phyloP scores from a whole-genome alignment of 2,329 filamentous ascomycete genomes.

The Biscogniauxia mediterranea region DNA sequence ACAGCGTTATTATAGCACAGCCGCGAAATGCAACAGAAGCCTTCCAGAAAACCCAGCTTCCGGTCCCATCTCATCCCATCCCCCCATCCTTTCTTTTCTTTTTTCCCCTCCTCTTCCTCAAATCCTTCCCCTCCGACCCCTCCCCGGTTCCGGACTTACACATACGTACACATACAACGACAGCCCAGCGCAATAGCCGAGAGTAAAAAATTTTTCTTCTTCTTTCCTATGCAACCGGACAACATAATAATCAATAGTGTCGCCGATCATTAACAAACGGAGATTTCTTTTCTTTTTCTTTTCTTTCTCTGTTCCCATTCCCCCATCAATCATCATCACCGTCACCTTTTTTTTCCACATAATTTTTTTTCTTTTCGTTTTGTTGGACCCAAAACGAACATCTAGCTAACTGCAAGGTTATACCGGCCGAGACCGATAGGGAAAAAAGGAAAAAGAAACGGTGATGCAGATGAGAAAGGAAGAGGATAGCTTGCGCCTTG shows the following conservation, averaged over 20 bases:
- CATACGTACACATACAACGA: neutral
- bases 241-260: neutral
- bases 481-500: no score
- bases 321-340: no score
- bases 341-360: no score
- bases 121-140: neutral
- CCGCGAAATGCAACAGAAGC: constrained; percentile 21
- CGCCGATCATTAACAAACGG: neutral
- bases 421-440: no score
- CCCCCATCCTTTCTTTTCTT: neutral
- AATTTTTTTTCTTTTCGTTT: no score
- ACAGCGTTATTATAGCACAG: constrained; percentile 2
- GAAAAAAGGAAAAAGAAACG: no score
- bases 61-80: constrained; percentile 2
- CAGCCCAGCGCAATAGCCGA: neutral
- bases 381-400: neutral
- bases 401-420: neutral
- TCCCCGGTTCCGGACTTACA: neutral
- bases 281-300: neutral
- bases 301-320: neutral
- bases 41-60: constrained; percentile 21
- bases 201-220: neutral
- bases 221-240: no score
- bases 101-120: constrained; percentile 2
- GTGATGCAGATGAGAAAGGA: no score